Base-by-base conservation (phyloP, 2,329 filamentous ascomycete species). In the Pezicula neosporulosa region DNA sequence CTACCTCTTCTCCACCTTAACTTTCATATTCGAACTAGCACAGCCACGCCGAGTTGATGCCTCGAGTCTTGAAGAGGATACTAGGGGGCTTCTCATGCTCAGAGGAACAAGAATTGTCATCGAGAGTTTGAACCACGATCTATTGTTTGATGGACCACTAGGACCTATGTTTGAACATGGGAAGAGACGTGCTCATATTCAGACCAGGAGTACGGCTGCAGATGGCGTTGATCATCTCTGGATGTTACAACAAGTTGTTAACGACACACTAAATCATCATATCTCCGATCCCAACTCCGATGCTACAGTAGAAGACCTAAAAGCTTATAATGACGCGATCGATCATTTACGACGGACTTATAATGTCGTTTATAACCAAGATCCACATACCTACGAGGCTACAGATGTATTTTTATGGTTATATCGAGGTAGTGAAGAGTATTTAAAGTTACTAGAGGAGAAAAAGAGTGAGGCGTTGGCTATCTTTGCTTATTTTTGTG, bases 371-470 rank as follows among this genome's bases (percentile, higher is more conserved):
- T 63, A 59, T 35, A 43, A 42, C n/a, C 18, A 44, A 43, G 12
- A 53, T 55, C 42, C 21, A 43, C 12, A 30, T 15, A n/a, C 16
- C 8, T 54, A 64, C 13, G 70, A 72, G 47, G 58, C 69, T 39
- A 59, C 65, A 4, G 70, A 72, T 42, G 65, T 68, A 9, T 69
- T 72, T 47, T 54, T 71, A 4, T 71, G 69, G 70, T 59, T 69
- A 48, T 70, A 66, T 52, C 50, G 56, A 42, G 58, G 67, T 10
- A 62, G 67, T 9, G 63, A 68, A 48, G 63, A 66, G 6, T 64
- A 70, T 13, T 54, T 72, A 24, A 62, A 63, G 27, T 60, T 71
- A 36, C 56, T 72, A 6, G 59, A 60, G 15, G 54, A 56, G 43
- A 63, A 63, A 50, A 64, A 66, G 48, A 52, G 63, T 44, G 64